phyloP scores from a whole-genome alignment of 164 flowering plant genomes.

The Sextonia rubra region DNA sequence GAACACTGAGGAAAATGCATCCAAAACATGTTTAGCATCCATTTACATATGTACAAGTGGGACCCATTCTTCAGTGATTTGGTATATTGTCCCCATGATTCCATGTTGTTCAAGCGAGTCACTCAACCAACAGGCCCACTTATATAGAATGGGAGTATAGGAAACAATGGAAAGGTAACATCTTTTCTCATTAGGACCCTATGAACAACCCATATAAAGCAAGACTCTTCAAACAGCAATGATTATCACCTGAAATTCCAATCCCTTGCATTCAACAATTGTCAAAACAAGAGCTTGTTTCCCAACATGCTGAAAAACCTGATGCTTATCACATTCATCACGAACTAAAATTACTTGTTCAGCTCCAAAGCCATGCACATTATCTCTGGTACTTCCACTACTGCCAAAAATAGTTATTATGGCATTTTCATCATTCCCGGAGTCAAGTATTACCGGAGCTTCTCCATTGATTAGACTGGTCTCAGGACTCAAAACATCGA shows the following conservation, averaged over 20 bases:
- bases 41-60: neutral
- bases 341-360: slow-evolving; percentile 85
- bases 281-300: slow-evolving; percentile 77
- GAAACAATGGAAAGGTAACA: neutral
- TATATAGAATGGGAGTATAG: neutral
- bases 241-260: slow-evolving; percentile 69
- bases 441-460: slow-evolving; percentile 57
- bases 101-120: neutral
- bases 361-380: slow-evolving; percentile 63
- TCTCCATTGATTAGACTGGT: slow-evolving; percentile 69
- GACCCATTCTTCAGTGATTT: too few relatives aligned
- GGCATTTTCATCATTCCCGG: slow-evolving; percentile 52
- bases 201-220: neutral
- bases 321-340: slow-evolving; percentile 47
- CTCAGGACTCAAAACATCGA: slow-evolving; percentile 60
- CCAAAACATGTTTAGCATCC: neutral
- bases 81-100: neutral
- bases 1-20: neutral
- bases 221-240: neutral
- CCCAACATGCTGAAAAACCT: slow-evolving; percentile 41
- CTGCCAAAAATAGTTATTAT: slow-evolving; percentile 58
- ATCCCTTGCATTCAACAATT: slow-evolving; percentile 76
- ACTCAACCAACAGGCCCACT: neutral
- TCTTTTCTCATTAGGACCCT: neutral
- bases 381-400: slow-evolving; percentile 22